Percentiles rank a stretch among this genome's conserved stretches.
Conservation (phyloP, 306 rosid genomes). For the Acacia melanoxylon region DNA sequence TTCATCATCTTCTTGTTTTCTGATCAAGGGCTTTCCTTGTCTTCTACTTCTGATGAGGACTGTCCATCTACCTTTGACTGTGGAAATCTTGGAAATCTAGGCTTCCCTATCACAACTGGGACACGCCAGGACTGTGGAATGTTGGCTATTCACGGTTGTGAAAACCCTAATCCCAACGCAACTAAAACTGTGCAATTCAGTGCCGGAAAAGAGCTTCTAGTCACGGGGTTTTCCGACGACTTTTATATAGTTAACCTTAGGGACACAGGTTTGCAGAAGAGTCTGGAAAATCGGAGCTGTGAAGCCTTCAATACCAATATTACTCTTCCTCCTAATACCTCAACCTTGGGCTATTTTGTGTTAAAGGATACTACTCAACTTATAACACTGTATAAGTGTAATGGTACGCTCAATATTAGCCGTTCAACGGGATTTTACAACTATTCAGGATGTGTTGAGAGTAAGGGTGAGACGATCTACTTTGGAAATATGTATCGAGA, state of each 20-base stretch:
- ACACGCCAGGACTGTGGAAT: slow-evolving; percentile 27
- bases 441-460: not conserved
- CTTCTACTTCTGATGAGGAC: not conserved
- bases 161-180: not conserved
- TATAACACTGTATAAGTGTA: slow-evolving; percentile 31
- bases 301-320: not conserved
- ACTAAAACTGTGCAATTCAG: not conserved
- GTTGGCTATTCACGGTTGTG: slow-evolving; percentile 26
- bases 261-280: not conserved
- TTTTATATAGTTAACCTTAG: not conserved
- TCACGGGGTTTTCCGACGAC: not conserved
- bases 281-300: slow-evolving; percentile 5
- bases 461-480: slow-evolving; percentile 18
- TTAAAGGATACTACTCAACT: not conserved
- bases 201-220: not conserved
- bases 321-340: slow-evolving; percentile 1
- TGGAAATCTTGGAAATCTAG: slow-evolving; percentile 8
- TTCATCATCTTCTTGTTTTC: not conserved
- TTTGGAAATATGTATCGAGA: not conserved
- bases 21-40: not conserved
- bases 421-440: not conserved
- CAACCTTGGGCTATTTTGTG: slow-evolving; percentile 17
- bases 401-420: not conserved
- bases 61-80: slow-evolving; percentile 34
- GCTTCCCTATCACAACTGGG: slow-evolving; percentile 23